A percentile compares a stretch with the other conserved stretches of the same genome.
These are phyloP conservation scores for Arbutus unedo DNA, from an alignment of 148 eudicot genomes.

Conservation along the genomic window DNA sequence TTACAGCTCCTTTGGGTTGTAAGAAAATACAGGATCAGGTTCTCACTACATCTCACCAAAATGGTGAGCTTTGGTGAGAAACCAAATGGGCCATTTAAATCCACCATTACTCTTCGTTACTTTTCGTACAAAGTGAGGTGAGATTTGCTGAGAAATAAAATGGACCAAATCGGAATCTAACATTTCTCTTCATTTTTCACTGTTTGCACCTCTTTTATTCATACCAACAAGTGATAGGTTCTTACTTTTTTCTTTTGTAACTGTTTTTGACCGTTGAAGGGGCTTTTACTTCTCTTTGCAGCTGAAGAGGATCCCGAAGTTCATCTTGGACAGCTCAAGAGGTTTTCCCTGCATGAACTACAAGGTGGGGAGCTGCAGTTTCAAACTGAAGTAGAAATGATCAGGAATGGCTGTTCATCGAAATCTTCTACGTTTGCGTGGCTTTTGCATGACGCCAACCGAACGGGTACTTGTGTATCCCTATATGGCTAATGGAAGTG, in stretches of 20 bases:
- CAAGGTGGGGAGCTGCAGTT: conserved; percentile 83
- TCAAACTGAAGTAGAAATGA: conserved; percentile 83
- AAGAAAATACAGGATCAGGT: neutral
- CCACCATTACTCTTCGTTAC: neutral
- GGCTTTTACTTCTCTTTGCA: conserved; percentile 26
- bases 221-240: neutral
- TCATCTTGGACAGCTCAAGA: conserved; percentile 74
- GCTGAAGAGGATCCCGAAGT: conserved; percentile 89
- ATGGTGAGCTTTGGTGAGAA: neutral
- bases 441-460: conserved; percentile 51
- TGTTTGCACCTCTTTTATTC: neutral
- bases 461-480: neutral
- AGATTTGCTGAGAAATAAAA: neutral
- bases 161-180: neutral
- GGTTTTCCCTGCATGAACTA: conserved; percentile 69
- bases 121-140: neutral
- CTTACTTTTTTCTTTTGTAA: neutral
- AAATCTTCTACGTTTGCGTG: conserved; percentile 66
- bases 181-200: neutral
- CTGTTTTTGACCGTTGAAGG: neutral
- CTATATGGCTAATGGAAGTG: neutral
- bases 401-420: conserved; percentile 89
- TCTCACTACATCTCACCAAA: neutral
- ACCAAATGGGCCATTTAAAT: neutral
- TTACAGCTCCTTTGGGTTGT: neutral